A percentile compares a stretch with the other conserved stretches of the same genome.
These are phyloP conservation scores for Rhynchospora pubera DNA, from an alignment of 176 grass and related monocot species.

Conservation along the genomic window DNA sequence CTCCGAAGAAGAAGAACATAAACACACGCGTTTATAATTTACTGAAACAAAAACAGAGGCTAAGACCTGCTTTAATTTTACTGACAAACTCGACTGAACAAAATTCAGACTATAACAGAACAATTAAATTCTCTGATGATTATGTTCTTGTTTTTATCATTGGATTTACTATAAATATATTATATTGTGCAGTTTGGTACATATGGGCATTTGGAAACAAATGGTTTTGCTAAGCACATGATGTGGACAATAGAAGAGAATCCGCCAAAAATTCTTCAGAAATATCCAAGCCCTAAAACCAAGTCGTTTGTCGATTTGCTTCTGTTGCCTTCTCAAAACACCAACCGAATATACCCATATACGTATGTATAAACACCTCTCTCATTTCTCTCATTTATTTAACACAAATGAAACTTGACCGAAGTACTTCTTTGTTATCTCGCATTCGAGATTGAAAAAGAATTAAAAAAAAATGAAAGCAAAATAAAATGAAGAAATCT, in stretches of 20 bases:
- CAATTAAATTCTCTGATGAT: neutral
- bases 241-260: constrained; percentile 63
- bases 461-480: neutral
- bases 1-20: neutral
- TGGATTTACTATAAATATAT: neutral
- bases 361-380: constrained; percentile 43
- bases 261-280: constrained; percentile 41
- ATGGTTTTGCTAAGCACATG: constrained; percentile 78
- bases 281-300: constrained; percentile 42
- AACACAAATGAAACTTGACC: constrained; percentile 44
- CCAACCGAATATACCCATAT: constrained; percentile 72
- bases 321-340: constrained; percentile 64
- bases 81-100: neutral
- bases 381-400: neutral
- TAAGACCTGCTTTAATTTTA: neutral
- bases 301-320: constrained; percentile 82
- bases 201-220: constrained; percentile 78
- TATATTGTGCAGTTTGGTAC: constrained; percentile 64
- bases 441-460: neutral
- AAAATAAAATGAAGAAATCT: neutral
- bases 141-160: constrained; percentile 2
- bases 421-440: neutral
- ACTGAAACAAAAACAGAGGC: neutral
- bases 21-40: neutral
- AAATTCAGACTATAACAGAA: neutral